phyloP scores from a whole-genome alignment of 768 basidiomycete genomes.

The Mycena sanguinolenta region DNA sequence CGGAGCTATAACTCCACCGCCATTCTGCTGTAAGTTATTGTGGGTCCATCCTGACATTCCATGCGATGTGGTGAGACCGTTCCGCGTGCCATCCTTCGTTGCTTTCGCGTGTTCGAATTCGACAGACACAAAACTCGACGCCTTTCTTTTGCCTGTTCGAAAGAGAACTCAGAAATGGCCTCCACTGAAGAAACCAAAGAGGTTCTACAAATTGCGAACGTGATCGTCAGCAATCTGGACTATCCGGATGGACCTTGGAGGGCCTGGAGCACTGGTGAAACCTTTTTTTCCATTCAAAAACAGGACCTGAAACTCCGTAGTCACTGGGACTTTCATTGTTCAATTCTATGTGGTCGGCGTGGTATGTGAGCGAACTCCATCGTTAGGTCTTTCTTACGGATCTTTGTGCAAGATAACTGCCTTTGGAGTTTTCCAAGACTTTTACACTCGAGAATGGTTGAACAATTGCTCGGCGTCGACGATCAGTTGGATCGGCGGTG shows the following conservation, averaged over 20 bases:
- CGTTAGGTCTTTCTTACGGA: background rate
- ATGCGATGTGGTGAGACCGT: too few species aligned
- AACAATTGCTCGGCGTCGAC: slow-evolving; percentile 26
- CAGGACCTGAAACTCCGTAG: background rate
- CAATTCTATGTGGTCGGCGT: slow-evolving; percentile 29
- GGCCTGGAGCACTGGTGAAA: slow-evolving; percentile 24
- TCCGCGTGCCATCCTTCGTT: too few species aligned
- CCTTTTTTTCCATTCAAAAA: background rate
- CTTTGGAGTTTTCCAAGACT: slow-evolving; percentile 28
- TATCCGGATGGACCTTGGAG: slow-evolving; percentile 24
- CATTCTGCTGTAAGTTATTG: too few species aligned
- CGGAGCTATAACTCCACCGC: too few species aligned
- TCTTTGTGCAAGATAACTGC: slow-evolving; percentile 14
- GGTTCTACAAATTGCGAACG: background rate
- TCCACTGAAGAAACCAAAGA: too few species aligned
- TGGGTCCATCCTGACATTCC: too few species aligned
- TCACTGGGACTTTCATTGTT: slow-evolving; percentile 23
- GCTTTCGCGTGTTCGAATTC: too few species aligned
- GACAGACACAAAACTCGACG: too few species aligned
- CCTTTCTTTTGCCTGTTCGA: too few species aligned
- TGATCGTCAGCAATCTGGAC: background rate
- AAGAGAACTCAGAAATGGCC: too few species aligned
- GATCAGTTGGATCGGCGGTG: slow-evolving; percentile 28
- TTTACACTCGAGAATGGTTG: slow-evolving; percentile 24
- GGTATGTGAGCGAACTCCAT: slow-evolving; percentile 1